Evolutionary conservation across 2,329 filamentous ascomycete species (phyloP).

Genomic region (Penicillium polonicum): DNA sequence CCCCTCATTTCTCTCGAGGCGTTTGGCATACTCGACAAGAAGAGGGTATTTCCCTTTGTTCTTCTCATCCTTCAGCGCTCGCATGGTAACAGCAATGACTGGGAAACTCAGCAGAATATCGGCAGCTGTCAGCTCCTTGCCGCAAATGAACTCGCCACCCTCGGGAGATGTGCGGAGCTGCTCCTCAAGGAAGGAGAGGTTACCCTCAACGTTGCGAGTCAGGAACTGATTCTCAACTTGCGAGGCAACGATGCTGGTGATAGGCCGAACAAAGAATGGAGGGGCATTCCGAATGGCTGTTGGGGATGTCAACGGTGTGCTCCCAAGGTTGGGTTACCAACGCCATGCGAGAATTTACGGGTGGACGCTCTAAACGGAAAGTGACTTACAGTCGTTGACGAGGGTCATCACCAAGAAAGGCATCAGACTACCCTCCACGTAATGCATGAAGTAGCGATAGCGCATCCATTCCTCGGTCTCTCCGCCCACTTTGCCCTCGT

Average conservation of each 20-base stretch:
- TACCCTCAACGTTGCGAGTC: slow-evolving; percentile 40
- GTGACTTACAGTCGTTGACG: slow-evolving; percentile 56
- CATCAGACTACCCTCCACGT: slow-evolving; percentile 82
- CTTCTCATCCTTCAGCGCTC: slow-evolving; percentile 35
- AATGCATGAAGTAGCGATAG: slow-evolving; percentile 74
- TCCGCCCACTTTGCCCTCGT: slow-evolving; percentile 55
- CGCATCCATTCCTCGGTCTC: slow-evolving; percentile 62
- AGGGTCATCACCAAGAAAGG: slow-evolving; percentile 64
- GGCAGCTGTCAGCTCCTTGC: slow-evolving; percentile 44
- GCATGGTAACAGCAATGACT: slow-evolving; percentile 39
- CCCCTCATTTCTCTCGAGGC: slow-evolving; percentile 37
- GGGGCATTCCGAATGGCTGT: slow-evolving; percentile 24
- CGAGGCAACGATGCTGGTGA: slow-evolving; percentile 56
- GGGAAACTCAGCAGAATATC: slow-evolving; percentile 52
- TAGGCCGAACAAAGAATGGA: slow-evolving; percentile 69
- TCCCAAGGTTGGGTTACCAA: not conserved
- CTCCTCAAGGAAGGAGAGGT: slow-evolving; percentile 48
- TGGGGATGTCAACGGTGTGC: not conserved
- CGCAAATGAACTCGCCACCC: slow-evolving; percentile 43
- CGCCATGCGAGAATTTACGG: slow-evolving; percentile 1
- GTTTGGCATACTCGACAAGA: slow-evolving; percentile 38
- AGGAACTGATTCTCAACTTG: slow-evolving; percentile 44
- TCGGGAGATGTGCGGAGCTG: slow-evolving; percentile 45
- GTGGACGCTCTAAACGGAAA: not conserved
- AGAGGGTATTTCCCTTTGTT: slow-evolving; percentile 39